Conservation (phyloP, 129 eudicot species). For the Helianthus tuberosus region DNA sequence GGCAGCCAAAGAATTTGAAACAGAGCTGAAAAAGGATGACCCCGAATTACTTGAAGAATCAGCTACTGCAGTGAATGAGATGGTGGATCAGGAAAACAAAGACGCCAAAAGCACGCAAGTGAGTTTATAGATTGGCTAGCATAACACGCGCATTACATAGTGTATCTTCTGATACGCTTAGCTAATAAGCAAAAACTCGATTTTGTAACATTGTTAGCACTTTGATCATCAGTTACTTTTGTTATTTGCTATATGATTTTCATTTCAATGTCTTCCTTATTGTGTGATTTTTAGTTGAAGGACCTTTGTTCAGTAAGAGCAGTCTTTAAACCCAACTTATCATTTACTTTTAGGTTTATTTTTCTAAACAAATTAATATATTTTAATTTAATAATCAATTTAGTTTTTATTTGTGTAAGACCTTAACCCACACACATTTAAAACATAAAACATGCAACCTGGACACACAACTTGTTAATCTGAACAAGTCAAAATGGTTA, state of each 20-base stretch:
- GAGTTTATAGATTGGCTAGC: conserved; percentile 19
- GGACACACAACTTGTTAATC: no score
- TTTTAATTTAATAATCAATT: no score
- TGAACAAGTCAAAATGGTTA: no score
- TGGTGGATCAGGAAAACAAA: conserved; percentile 38
- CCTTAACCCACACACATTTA: no score
- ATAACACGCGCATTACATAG: neutral
- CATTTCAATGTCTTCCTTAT: neutral
- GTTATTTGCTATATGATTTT: neutral
- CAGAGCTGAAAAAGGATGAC: conserved; percentile 78
- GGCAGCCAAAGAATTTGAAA: conserved; percentile 86
- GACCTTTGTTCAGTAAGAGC: neutral
- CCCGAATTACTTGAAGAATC: conserved; percentile 42
- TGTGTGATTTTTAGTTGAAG: neutral
- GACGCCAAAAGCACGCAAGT: conserved; percentile 46
- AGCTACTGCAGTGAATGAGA: conserved; percentile 29
- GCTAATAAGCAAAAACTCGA: conserved; percentile 8
- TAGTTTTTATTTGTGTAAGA: no score
- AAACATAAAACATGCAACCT: no score
- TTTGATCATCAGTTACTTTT: neutral
- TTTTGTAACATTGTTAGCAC: conserved; percentile 14
- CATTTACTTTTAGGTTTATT: no score
- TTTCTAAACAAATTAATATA: no score
- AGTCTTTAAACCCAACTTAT: no score
- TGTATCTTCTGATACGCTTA: neutral